phyloP scores from a whole-genome alignment of 179 eudicot genomes.

The Monotropa hypopitys region DNA sequence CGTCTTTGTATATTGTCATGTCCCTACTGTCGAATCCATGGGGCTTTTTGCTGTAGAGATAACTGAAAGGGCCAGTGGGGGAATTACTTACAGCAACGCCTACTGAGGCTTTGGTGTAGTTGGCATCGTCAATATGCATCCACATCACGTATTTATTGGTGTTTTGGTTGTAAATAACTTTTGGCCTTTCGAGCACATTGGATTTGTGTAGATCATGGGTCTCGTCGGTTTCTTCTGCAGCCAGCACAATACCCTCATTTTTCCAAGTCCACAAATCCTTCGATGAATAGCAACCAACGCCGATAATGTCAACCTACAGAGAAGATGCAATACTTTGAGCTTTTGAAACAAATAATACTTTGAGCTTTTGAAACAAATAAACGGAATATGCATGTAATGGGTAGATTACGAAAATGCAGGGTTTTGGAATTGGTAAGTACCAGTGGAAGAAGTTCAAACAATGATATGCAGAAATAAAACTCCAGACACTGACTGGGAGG shows the following conservation, averaged over 20 bases:
- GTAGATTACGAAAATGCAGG: neutral
- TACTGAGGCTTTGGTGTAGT: slow-evolving; percentile 81
- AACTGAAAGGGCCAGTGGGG: slow-evolving; percentile 76
- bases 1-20: slow-evolving; percentile 91
- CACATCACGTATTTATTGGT: slow-evolving; percentile 90
- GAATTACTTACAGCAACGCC: slow-evolving; percentile 69
- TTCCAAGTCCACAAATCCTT: slow-evolving; percentile 95
- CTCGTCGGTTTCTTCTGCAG: slow-evolving; percentile 66
- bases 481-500: neutral
- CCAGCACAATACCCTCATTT: slow-evolving; percentile 80
- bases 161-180: slow-evolving; percentile 65
- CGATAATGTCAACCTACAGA: slow-evolving; percentile 76
- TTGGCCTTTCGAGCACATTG: slow-evolving; percentile 89
- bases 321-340: neutral
- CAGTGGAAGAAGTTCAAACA: neutral
- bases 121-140: slow-evolving; percentile 91
- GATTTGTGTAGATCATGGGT: slow-evolving; percentile 79
- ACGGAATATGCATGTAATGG: neutral
- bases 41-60: slow-evolving; percentile 68
- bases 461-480: neutral
- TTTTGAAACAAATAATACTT: neutral
- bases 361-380: neutral
- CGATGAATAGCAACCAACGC: slow-evolving; percentile 96
- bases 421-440: neutral
- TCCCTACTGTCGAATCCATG: slow-evolving; percentile 86